phyloP scores from a whole-genome alignment of 225 moss, liverwort and hornwort genomes.

The Sphagnum contortum region DNA sequence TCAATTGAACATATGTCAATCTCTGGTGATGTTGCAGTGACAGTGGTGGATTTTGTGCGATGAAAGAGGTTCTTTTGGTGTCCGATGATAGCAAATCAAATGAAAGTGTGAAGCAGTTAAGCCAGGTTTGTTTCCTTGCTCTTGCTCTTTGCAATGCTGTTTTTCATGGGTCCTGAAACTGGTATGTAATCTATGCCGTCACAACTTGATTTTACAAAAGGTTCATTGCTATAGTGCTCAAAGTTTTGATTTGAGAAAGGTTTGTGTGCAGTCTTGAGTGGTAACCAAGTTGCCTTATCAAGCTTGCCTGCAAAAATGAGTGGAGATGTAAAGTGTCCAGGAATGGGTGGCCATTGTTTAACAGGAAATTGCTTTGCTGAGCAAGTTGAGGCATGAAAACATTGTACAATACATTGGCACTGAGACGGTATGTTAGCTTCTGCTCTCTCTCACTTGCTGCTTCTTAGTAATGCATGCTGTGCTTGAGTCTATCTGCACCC shows the following conservation, averaged over 20 bases:
- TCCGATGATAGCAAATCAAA: slow-evolving; percentile 96
- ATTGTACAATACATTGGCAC: slow-evolving; percentile 99
- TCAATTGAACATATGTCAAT: not conserved
- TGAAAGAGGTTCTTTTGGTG: slow-evolving; percentile 98
- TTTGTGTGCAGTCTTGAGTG: too few relatives aligned
- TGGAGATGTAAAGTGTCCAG: not conserved
- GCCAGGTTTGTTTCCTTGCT: slow-evolving; percentile 51
- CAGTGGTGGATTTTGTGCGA: slow-evolving; percentile 85
- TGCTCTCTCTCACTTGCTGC: too few relatives aligned
- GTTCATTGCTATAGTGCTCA: too few relatives aligned
- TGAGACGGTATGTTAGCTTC: slow-evolving; percentile 59
- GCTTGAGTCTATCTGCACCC: too few relatives aligned
- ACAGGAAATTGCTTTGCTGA: slow-evolving; percentile 94
- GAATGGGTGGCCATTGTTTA: slow-evolving; percentile 9
- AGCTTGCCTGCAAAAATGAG: too few relatives aligned
- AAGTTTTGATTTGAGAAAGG: too few relatives aligned
- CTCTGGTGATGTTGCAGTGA: slow-evolving; percentile 46
- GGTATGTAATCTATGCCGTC: too few relatives aligned
- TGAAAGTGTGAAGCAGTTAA: slow-evolving; percentile 96
- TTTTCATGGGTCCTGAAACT: too few relatives aligned
- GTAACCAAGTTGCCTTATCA: too few relatives aligned
- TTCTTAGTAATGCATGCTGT: not conserved
- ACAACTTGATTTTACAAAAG: too few relatives aligned
- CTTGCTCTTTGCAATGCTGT: not conserved
- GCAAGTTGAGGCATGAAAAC: slow-evolving; percentile 89